phyloP scores from a whole-genome alignment of 2,329 filamentous ascomycete species.

The Parascedosporium putredinis region DNA sequence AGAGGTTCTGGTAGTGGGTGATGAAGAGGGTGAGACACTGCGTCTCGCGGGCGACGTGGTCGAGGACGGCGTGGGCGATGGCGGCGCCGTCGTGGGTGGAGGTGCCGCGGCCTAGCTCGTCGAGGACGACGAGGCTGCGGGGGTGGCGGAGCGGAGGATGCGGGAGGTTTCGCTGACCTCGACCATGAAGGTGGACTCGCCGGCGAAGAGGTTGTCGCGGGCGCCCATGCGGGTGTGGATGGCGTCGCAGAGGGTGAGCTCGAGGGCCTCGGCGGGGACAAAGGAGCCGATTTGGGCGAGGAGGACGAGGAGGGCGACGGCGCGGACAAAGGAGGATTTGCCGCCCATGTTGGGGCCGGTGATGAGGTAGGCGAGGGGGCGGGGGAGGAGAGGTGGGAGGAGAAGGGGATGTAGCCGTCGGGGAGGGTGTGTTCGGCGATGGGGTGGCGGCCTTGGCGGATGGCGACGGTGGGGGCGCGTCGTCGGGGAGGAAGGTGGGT shows the following conservation, averaged over 20 bases:
- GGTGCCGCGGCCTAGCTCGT: constrained; percentile 89
- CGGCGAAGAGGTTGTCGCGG: constrained; percentile 88
- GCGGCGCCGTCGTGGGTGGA: constrained; percentile 93
- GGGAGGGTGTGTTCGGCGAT: constrained; percentile 90
- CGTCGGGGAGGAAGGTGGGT: constrained; percentile 54
- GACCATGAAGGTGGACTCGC: constrained; percentile 96
- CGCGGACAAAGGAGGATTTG: constrained; percentile 94
- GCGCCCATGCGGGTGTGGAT: constrained; percentile 95
- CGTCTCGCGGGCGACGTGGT: constrained; percentile 67
- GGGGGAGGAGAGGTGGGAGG: constrained; percentile 52
- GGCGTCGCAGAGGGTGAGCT: constrained; percentile 75
- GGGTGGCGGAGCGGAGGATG: constrained; percentile 85
- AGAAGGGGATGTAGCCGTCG: constrained; percentile 84
- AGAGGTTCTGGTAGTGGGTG: constrained; percentile 89
- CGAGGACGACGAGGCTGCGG: constrained; percentile 77
- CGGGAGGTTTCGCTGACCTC: constrained; percentile 87
- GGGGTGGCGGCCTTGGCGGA: constrained; percentile 73
- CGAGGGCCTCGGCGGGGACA: constrained; percentile 67
- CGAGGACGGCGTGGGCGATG: constrained; percentile 84
- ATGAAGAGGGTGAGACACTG: constrained; percentile 85
- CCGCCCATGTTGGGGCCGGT: constrained; percentile 99
- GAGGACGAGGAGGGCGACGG: constrained; percentile 81
- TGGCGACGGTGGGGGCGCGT: constrained; percentile 56
- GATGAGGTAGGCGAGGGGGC: constrained; percentile 67
- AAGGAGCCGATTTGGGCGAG: constrained; percentile 94